phyloP scores from a whole-genome alignment of 2,329 filamentous ascomycete genomes.

The Calonectria ilicicola region DNA sequence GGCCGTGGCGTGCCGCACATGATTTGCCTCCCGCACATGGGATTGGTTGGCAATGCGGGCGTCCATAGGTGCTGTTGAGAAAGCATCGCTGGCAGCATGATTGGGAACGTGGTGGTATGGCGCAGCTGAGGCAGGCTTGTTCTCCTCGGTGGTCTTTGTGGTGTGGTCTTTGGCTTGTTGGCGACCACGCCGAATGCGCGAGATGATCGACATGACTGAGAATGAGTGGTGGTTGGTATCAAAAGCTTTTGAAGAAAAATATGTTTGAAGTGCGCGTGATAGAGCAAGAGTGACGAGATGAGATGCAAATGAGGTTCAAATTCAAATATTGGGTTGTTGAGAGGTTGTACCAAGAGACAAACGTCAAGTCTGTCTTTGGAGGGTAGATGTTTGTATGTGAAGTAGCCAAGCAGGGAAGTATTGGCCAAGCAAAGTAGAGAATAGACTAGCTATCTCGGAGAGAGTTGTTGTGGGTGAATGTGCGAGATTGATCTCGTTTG shows the following conservation, averaged over 20 bases:
- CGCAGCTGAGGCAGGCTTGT: constrained; percentile 53
- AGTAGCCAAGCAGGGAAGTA: not conserved
- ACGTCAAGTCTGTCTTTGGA: not conserved
- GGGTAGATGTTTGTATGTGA: not conserved
- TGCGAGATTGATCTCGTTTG: not conserved
- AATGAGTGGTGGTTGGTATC: constrained; percentile 8
- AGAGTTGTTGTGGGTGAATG: not conserved
- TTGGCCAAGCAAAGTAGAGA: not conserved
- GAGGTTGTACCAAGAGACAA: not conserved
- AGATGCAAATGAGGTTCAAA: not conserved
- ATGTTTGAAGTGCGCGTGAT: not conserved
- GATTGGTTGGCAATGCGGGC: constrained; percentile 61
- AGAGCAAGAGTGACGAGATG: not conserved
- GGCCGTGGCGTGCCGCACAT: constrained; percentile 57
- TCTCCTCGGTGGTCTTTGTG: constrained; percentile 60
- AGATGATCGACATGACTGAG: constrained; percentile 67
- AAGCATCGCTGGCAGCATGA: constrained; percentile 70
- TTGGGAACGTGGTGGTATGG: constrained; percentile 72
- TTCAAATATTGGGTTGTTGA: not conserved
- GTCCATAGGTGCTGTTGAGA: constrained; percentile 64
- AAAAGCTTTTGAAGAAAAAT: not conserved
- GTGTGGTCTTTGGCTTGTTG: constrained; percentile 68
- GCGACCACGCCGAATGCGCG: constrained; percentile 62
- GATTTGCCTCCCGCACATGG: constrained; percentile 64
- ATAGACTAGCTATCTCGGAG: not conserved